Base-by-base conservation (phyloP, 345 rosid genomes). In the Eutrema japonicum region DNA sequence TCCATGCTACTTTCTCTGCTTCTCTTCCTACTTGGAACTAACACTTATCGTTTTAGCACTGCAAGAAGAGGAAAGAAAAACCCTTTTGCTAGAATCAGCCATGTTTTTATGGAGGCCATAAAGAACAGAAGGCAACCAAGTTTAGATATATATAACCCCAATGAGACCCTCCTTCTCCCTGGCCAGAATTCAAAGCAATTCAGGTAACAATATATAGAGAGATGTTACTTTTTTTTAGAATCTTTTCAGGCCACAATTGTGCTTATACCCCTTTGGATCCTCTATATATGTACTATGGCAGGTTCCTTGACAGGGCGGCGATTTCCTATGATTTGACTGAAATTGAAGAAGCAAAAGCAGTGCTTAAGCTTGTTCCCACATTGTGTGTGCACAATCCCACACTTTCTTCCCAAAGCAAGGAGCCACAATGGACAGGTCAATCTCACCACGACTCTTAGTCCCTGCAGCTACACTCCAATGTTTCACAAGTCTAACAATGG, bases 371-470 rank as follows among this genome's bases (percentile, higher is more conserved):
- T 51, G 68, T 67, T 45, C 86, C 88, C 22, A 83, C 7, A 70
- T 84, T 55, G 84, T 83, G 36, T 65, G 16, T 45, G 84, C 84
- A 56, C 90, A 86, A 47, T 56, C 84, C 8, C 40, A 79, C 26
- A 86, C 88, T 11, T 83, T 86, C 64, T 86, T 84, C 37, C 81
- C 85, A n/a, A 86, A 83, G 75, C 87, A 84, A 79, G 91, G 88
- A 55, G 83, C 80, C 51, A 81, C 84, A 0, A 58, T 84, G 84
- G 82, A 84, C 68, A 80, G 91, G 72, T 71, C 83, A 62, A 57
- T 86, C 22, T 52, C 74, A 46, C n/a, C 36, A 30, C 74, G 73
- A 14, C 70, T 86, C 29, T 9, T 73, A n/a, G 71, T 84, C 49
- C 85, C 91, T 2, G 78, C 88, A 3, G 88, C 91, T 42, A 43